Evolutionary conservation across 225 moss, liverwort and hornwort species (phyloP), one percentile per base, ranked within the genome.

Genomic region (Pleurozium schreberi): DNA sequence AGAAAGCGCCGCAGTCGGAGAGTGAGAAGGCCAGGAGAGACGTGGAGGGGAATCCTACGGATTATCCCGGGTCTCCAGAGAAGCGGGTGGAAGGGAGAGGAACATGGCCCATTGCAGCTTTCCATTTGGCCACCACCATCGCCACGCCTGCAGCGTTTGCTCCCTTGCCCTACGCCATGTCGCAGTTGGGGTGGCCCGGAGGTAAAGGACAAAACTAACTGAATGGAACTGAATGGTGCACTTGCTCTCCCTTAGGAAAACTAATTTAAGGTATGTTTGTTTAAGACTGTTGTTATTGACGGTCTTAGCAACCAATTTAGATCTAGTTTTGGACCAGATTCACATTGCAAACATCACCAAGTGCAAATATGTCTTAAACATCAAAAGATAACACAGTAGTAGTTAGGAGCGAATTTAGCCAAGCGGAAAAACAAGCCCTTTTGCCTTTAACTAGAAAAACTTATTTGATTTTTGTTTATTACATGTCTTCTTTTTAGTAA

Each of bases 91-190:
- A 88, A 65, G 93, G 92, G 25, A 63, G 53, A 77, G 96, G 96
- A 38, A 74, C 90, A 47, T 96, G 96, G 96, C 87, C 84, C 21
- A 10, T 90, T 12, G 28, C 90, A 15, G 96, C 94, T 11, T 96
- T 95, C 80, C 95, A 96, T 87, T 70, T 95, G 84, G 95, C 96
- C 82, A 96, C 96, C 88, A 96, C 96, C 89, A 96, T 96, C 80
- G 96, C 96, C 88, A 96, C 96, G 12, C 96, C 96, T 31, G 95
- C 96, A 8, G 96, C 96, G 2, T 95, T 96, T 33, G 96, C 96
- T 76, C 94, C 96, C 5, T 85, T 96, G 86, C 95, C 96, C 21
- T 95, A 80, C 82, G 95, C 96, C 85, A 91, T 96, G 78, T 95
- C 95, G 10, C 92, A 95, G 52, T 82, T 96, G 69, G 92, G 96